Base-by-base conservation (phyloP, 345 rosid genomes). In the Gossypium sturtianum region DNA sequence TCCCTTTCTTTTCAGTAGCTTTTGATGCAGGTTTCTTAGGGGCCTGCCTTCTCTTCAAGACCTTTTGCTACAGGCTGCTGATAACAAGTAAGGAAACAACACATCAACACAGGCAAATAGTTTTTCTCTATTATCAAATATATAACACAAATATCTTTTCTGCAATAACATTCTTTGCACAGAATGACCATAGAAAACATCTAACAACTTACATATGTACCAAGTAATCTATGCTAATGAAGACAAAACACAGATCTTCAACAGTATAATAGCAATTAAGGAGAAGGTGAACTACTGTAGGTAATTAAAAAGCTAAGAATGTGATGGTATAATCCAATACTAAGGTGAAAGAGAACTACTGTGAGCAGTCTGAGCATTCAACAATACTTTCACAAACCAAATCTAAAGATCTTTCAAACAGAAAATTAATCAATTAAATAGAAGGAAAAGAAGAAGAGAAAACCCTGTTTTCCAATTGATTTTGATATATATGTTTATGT, bases 1-100 rank as follows among this genome's bases (percentile, higher is more conserved):
- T 89, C 25, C 80, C 88, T 77, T 90, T 87, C 81, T 86, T 90
- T 27, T 68, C 89, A 52, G 82, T 72, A 59, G 85, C 44, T 80
- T 88, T 88, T 43, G 82, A 5, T 0, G 53, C 86, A 71, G 90
- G 72, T 76, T 89, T 86, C 82, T 89, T 84, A 1, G 83, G 76
- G 51, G 76, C 79, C 79, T 83, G 76, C 79, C 79, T 83, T 80
- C 74, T 77, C 86, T 2, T 80, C 75, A 71, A 76, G 66, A 79
- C 92, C 83, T 61, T 86, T 79, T 56, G 75, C 74, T 19, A 45
- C 83, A 81, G 95, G 79, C 4, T 72, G 80, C 86, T 84, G 80
- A 73, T 79, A 16, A 70, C 72, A 70, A 56, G 53, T 20, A 75
- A 23, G 63, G 15, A 53, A 44, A 71, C 52, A 75, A 51, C 8